Percentiles rank a stretch among this genome's conserved stretches.
phyloP scores from a whole-genome alignment of 2,329 filamentous ascomycete genomes.

The Ophiobolus disseminans region DNA sequence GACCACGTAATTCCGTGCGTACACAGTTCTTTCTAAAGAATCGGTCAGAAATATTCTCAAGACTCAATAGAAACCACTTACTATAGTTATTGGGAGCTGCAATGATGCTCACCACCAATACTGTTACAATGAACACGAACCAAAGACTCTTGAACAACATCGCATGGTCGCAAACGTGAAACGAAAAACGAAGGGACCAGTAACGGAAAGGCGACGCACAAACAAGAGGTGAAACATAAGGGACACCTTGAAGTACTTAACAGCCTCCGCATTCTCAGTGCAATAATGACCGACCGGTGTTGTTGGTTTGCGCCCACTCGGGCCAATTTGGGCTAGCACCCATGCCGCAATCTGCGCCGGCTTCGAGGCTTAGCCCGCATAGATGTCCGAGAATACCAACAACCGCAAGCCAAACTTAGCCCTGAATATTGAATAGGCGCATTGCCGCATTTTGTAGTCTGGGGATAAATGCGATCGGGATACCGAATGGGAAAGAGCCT shows the following conservation, averaged over 20 bases:
- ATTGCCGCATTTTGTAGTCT: slow-evolving; percentile 14
- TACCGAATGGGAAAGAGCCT: slow-evolving; percentile 5
- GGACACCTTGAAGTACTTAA: slow-evolving; percentile 36
- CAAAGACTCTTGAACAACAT: slow-evolving; percentile 46
- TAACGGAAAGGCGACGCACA: slow-evolving; percentile 30
- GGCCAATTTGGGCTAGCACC: slow-evolving; percentile 31
- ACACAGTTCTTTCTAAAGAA: too few relatives aligned
- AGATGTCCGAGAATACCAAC: slow-evolving; percentile 33
- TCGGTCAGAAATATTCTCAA: too few relatives aligned
- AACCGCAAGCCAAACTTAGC: slow-evolving; percentile 43
- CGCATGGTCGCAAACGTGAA: slow-evolving; percentile 40
- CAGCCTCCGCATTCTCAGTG: slow-evolving; percentile 19
- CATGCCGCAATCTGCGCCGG: slow-evolving; percentile 17
- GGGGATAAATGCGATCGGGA: slow-evolving; percentile 1
- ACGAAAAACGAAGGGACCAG: slow-evolving; percentile 28
- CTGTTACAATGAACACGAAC: slow-evolving; percentile 17
- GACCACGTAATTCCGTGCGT: too few relatives aligned
- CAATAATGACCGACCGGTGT: slow-evolving; percentile 34
- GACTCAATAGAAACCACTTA: slow-evolving; percentile 5
- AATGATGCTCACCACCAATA: slow-evolving; percentile 6
- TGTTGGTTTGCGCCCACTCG: slow-evolving; percentile 22
- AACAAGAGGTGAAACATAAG: slow-evolving; percentile 33
- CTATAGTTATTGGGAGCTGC: slow-evolving; percentile 7
- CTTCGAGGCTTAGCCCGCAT: slow-evolving; percentile 38
- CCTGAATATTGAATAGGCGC: slow-evolving; percentile 11